A percentile compares a stretch with the other conserved stretches of the same genome.
Evolutionary conservation across 257 asterid species (phyloP).

Genomic region (Nicotiana obtusifolia): DNA sequence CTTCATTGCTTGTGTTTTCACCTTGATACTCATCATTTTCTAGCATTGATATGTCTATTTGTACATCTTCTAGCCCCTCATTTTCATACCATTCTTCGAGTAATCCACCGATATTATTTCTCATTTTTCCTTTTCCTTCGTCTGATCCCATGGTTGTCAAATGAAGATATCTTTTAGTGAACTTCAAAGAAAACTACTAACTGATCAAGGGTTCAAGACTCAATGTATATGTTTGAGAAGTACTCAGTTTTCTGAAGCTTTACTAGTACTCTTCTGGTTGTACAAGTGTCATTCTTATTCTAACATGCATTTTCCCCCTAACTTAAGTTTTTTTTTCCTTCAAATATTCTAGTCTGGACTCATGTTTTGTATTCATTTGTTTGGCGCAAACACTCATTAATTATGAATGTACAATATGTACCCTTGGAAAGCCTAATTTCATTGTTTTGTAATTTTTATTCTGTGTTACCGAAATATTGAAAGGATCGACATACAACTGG

Average conservation of each 20-base stretch:
- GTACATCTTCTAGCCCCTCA: neutral
- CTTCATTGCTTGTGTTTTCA: neutral
- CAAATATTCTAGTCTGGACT: neutral
- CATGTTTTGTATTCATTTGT: neutral
- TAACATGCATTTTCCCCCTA: neutral
- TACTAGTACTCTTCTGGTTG: neutral
- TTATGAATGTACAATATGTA: neutral
- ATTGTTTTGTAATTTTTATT: neutral
- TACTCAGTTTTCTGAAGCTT: neutral
- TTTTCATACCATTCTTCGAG: conserved; percentile 1
- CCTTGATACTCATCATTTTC: neutral
- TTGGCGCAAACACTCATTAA: neutral
- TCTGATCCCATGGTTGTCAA: conserved; percentile 19
- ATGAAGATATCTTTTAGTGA: neutral
- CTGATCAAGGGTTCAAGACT: neutral
- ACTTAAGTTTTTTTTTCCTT: neutral
- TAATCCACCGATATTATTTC: neutral
- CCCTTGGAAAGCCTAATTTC: neutral
- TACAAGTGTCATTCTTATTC: neutral
- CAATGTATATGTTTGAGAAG: neutral
- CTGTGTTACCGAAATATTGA: neutral
- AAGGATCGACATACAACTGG: neutral
- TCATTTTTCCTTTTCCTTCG: conserved; percentile 11
- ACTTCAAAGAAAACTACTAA: neutral
- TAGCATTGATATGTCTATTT: neutral